These are phyloP conservation scores for Dipteronia dyeriana DNA, from an alignment of 345 rosid genomes.

Conservation along the genomic window DNA sequence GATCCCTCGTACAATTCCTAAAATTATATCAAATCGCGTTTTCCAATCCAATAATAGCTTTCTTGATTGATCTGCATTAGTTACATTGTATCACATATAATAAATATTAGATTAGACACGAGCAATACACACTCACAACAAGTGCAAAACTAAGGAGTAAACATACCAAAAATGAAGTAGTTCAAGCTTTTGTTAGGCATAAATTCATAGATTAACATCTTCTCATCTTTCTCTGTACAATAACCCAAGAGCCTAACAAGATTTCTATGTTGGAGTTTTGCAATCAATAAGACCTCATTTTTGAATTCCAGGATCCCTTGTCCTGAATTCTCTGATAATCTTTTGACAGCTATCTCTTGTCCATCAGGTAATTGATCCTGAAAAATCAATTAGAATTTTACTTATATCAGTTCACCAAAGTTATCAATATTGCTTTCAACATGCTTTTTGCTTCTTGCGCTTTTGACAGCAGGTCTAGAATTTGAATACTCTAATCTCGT, in stretches of 20 bases:
- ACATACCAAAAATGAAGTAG: slow-evolving; percentile 6
- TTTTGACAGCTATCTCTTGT: background rate
- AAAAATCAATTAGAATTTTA: background rate
- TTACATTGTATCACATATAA: background rate
- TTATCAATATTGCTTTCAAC: too few species aligned
- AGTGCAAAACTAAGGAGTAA: background rate
- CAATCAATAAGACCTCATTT: slow-evolving; percentile 8
- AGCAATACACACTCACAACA: background rate
- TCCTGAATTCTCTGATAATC: background rate
- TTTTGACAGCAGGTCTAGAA: too few species aligned
- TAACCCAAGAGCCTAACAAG: slow-evolving; percentile 11
- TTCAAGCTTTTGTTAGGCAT: slow-evolving; percentile 16
- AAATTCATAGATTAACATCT: slow-evolving; percentile 5
- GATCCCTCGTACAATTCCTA: slow-evolving; percentile 22
- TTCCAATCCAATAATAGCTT: background rate
- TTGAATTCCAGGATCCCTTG: background rate
- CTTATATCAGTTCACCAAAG: too few species aligned
- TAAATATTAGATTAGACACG: too few species aligned
- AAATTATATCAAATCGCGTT: slow-evolving; percentile 15
- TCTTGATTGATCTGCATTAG: background rate
- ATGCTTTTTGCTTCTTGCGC: too few species aligned
- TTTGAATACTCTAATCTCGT: too few species aligned
- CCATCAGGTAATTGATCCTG: background rate
- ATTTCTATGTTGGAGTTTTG: slow-evolving; percentile 21
- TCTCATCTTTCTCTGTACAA: slow-evolving; percentile 5